phyloP scores from a whole-genome alignment of 495 filamentous ascomycete species.

The Neurospora pannonica region DNA sequence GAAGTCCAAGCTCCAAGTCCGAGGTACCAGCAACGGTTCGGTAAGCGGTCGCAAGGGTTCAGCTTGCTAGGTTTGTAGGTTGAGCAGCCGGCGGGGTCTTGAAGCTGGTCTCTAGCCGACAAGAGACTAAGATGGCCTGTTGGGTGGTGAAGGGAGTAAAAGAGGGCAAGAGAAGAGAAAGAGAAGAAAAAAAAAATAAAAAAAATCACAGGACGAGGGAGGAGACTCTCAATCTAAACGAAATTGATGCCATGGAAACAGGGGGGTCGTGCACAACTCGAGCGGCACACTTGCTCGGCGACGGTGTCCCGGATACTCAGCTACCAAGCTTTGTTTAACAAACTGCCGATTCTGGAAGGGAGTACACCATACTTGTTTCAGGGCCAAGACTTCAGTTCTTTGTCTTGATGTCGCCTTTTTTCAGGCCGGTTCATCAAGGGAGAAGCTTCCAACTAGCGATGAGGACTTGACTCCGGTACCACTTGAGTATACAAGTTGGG shows the following conservation, averaged over 20 bases:
- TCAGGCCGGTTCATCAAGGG: neutral
- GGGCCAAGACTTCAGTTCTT: neutral
- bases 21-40: neutral
- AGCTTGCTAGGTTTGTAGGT: neutral
- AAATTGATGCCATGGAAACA: neutral
- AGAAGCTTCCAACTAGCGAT: neutral
- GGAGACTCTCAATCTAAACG: neutral
- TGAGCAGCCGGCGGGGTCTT: neutral
- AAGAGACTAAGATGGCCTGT: neutral
- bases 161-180: neutral
- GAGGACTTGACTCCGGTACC: neutral
- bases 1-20: neutral
- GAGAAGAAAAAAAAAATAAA: neutral
- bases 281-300: neutral
- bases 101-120: neutral
- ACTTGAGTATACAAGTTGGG: neutral
- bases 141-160: neutral
- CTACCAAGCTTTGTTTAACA: neutral
- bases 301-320: neutral
- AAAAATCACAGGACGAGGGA: neutral
- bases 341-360: neutral
- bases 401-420: neutral
- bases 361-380: neutral
- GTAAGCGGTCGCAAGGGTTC: neutral
- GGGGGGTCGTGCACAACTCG: neutral